Evolutionary conservation across 1,284 basidiomycete genomes (phyloP).

Genomic region (Sparassis latifolia): DNA sequence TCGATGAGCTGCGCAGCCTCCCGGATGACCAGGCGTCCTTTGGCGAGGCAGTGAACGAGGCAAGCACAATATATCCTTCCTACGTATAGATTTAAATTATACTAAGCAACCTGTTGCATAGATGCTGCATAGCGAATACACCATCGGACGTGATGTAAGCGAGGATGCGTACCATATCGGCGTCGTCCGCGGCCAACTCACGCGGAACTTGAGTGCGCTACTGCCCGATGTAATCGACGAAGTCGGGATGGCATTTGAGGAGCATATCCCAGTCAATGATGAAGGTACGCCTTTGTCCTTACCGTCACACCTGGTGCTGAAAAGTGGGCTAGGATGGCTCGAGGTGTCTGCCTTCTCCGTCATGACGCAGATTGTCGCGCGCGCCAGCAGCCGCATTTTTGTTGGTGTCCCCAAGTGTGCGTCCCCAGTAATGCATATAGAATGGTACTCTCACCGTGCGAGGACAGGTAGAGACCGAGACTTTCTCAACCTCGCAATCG

Average conservation of each 20-base stretch:
- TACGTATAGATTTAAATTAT: background rate
- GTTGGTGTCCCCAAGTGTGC: conserved; percentile 38
- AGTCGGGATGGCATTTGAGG: conserved; percentile 8
- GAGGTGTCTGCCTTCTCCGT: conserved; percentile 21
- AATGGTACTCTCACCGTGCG: too few relatives aligned
- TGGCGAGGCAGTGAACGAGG: conserved; percentile 20
- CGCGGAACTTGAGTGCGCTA: conserved; percentile 10
- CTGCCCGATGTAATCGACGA: conserved; percentile 16
- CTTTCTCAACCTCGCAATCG: conserved; percentile 29
- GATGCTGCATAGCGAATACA: conserved; percentile 19
- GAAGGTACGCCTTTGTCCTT: conserved; percentile 2
- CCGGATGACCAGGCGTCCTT: conserved; percentile 26
- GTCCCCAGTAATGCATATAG: conserved; percentile 5
- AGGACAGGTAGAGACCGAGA: conserved; percentile 31
- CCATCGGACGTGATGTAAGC: conserved; percentile 16
- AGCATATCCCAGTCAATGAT: conserved; percentile 2
- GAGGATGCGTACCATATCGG: conserved; percentile 21
- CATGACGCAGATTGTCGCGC: conserved; percentile 28
- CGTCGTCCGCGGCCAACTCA: conserved; percentile 20
- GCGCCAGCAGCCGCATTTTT: conserved; percentile 36
- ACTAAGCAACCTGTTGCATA: background rate
- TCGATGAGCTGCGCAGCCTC: conserved; percentile 24
- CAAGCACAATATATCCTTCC: conserved; percentile 7
- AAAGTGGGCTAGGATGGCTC: conserved; percentile 12
- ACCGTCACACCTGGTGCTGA: conserved; percentile 11